phyloP scores from a whole-genome alignment of 345 rosid species.

The Anacardium occidentale region DNA sequence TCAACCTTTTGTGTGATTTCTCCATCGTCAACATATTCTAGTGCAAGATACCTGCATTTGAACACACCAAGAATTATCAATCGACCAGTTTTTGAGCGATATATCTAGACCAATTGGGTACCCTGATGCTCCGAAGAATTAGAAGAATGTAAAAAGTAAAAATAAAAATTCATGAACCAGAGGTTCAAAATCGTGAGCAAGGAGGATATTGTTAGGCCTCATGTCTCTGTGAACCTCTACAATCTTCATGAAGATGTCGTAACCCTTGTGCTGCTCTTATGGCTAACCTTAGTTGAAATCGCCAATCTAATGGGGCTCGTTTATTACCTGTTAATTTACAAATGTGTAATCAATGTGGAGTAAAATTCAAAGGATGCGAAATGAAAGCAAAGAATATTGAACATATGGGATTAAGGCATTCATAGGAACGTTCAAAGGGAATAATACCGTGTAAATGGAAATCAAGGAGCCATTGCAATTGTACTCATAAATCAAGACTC shows the following conservation, averaged over 20 bases:
- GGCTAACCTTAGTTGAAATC: conserved; percentile 57
- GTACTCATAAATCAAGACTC: conserved; percentile 66
- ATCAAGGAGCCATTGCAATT: conserved; percentile 70
- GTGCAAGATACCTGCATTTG: conserved; percentile 56
- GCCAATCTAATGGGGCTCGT: conserved; percentile 44
- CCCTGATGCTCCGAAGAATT: conserved; percentile 58
- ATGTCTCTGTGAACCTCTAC: conserved; percentile 74
- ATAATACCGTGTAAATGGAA: conserved; percentile 66
- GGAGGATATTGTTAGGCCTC: conserved; percentile 61
- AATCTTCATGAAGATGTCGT: conserved; percentile 76
- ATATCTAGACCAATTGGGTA: conserved; percentile 10
- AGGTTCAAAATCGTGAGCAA: conserved; percentile 74
- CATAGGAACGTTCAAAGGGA: not conserved
- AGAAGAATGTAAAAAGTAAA: too few species aligned
- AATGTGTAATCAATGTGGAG: not conserved
- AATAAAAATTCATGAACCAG: conserved; percentile 37
- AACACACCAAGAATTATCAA: conserved; percentile 7
- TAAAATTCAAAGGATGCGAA: not conserved
- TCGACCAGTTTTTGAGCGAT: not conserved
- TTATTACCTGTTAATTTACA: conserved; percentile 41
- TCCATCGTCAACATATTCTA: conserved; percentile 55
- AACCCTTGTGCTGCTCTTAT: conserved; percentile 67
- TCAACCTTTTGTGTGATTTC: conserved; percentile 50
- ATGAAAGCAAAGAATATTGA: conserved; percentile 5
- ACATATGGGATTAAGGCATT: not conserved